phyloP scores from a whole-genome alignment of 768 basidiomycete species.

The Boletus sp. region DNA sequence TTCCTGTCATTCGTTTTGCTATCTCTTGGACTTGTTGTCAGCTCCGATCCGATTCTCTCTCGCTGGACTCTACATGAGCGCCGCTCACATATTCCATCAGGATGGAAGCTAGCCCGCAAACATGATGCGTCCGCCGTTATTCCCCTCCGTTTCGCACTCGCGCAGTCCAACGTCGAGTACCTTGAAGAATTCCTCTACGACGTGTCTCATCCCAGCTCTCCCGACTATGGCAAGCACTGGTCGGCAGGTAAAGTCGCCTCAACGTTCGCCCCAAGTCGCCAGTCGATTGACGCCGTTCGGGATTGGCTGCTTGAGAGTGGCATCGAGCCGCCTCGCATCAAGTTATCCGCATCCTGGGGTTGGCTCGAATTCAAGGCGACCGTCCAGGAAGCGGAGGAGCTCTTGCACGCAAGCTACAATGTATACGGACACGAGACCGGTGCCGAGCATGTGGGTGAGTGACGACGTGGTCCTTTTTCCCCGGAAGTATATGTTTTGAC shows the following conservation, averaged over 20 bases:
- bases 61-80: conserved; percentile 14
- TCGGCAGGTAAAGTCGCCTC: conserved; percentile 37
- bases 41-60: conserved; percentile 5
- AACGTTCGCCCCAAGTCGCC: conserved; percentile 41
- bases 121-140: conserved; percentile 32
- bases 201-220: conserved; percentile 44
- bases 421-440: conserved; percentile 41
- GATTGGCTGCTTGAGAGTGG: conserved; percentile 41
- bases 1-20: conserved; percentile 24
- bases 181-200: conserved; percentile 42
- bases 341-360: conserved; percentile 30
- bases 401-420: conserved; percentile 43
- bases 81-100: conserved; percentile 38
- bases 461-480: not conserved
- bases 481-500: not conserved
- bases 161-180: conserved; percentile 40
- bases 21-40: conserved; percentile 14
- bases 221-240: conserved; percentile 48
- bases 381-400: conserved; percentile 42
- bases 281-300: conserved; percentile 38
- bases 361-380: conserved; percentile 44
- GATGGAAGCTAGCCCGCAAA: conserved; percentile 35
- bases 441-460: conserved; percentile 37
- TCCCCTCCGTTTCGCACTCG: conserved; percentile 46
- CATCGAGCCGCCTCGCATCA: conserved; percentile 35